These are phyloP conservation scores for Yamadazyma epiphylla DNA, from an alignment of 1,139 yeast species.

Conservation along the genomic window DNA sequence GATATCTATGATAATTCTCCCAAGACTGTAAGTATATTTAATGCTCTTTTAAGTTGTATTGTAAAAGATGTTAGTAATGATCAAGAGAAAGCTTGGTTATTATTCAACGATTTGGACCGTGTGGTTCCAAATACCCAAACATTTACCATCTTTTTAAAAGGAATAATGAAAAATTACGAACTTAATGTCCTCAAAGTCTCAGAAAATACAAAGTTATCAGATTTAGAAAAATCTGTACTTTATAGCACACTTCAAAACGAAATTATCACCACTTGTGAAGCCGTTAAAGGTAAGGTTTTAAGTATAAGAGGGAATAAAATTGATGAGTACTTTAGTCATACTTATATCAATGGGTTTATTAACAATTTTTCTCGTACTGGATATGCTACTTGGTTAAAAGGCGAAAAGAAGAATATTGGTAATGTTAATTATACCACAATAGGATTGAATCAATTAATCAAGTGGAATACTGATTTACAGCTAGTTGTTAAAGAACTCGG, in stretches of 20 bases:
- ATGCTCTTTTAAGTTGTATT: constrained; percentile 35
- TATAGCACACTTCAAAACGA: constrained; percentile 28
- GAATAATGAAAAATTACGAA: constrained; percentile 24
- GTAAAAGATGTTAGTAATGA: constrained; percentile 29
- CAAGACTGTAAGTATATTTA: constrained; percentile 24
- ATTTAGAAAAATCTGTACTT: constrained; percentile 17
- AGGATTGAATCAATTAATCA: constrained; percentile 4
- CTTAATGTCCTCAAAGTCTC: constrained; percentile 15
- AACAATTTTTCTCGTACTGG: constrained; percentile 28
- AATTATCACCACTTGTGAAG: constrained; percentile 25
- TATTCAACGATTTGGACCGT: constrained; percentile 27
- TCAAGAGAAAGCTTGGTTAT: constrained; percentile 37
- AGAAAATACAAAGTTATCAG: constrained; percentile 13
- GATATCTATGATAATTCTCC: constrained; percentile 20
- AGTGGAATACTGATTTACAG: constrained; percentile 5
- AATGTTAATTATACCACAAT: constrained; percentile 2
- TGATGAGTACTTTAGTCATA: constrained; percentile 29
- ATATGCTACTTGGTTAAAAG: constrained; percentile 5
- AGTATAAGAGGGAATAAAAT: constrained; percentile 19
- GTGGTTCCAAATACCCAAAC: constrained; percentile 34
- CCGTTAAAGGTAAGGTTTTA: constrained; percentile 18
- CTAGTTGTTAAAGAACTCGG: constrained; percentile 4
- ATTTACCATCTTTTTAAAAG: constrained; percentile 39
- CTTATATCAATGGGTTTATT: constrained; percentile 28
- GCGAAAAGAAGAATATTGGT: constrained; percentile 1